Conservation (phyloP, 371 early-diverging fungal genomes). For the Fennellomyces sp. region DNA sequence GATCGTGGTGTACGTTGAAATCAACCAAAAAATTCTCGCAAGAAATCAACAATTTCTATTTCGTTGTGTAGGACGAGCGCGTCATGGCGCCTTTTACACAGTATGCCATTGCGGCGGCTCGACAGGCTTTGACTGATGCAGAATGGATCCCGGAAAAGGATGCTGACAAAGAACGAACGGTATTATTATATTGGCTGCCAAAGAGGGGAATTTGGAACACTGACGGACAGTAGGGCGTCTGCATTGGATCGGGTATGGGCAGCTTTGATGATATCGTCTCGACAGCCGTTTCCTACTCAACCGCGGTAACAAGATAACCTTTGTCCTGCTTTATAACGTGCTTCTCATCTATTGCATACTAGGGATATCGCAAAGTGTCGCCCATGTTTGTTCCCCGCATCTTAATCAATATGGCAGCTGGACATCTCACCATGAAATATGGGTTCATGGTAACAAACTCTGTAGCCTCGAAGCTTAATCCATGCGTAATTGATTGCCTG, state of each 20-base stretch:
- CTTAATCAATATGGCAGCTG: slow-evolving; percentile 94
- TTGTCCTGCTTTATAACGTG: not conserved
- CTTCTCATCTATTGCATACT: not conserved
- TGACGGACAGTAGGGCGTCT: slow-evolving; percentile 84
- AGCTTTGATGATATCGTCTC: slow-evolving; percentile 82
- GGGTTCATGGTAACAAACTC: slow-evolving; percentile 70
- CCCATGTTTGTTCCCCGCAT: slow-evolving; percentile 93
- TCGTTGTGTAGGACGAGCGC: slow-evolving; percentile 66
- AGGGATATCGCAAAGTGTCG: slow-evolving; percentile 80
- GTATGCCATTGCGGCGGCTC: slow-evolving; percentile 84
- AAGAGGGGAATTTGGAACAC: slow-evolving; percentile 62
- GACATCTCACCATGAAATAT: slow-evolving; percentile 87
- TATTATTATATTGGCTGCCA: slow-evolving; percentile 18
- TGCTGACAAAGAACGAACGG: slow-evolving; percentile 63
- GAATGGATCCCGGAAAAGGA: slow-evolving; percentile 62
- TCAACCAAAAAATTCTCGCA: not conserved
- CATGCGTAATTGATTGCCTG: not conserved
- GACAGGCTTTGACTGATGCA: slow-evolving; percentile 87
- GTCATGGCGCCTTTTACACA: slow-evolving; percentile 86
- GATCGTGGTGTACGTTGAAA: slow-evolving; percentile 60
- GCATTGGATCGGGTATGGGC: slow-evolving; percentile 93
- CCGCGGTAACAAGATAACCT: slow-evolving; percentile 44
- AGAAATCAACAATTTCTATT: not conserved
- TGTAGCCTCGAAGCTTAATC: too few relatives aligned
- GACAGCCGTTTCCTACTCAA: slow-evolving; percentile 55